Base-by-base conservation (phyloP, 1,284 basidiomycete species). In the Earliella scabrosa region DNA sequence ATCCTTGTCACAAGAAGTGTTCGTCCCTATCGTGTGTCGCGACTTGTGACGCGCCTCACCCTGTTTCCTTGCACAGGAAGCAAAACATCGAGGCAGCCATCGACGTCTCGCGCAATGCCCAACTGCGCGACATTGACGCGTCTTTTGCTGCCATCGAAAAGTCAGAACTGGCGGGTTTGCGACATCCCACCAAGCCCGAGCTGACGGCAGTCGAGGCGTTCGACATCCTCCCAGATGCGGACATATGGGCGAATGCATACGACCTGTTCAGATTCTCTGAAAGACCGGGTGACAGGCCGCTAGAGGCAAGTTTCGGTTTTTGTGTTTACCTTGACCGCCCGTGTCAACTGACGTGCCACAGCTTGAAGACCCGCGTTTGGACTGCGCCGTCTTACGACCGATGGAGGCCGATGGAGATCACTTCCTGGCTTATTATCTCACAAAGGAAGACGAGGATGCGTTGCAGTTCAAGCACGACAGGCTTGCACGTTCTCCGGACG, bases 181-280 rank as follows among this genome's bases (percentile, higher is more conserved):
- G 78, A 41, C 93, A 97, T 67, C 93, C 93, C 1, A 93, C 86
- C 60, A 95, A 95, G 69, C 84, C 84, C 18, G 77, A 82, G 45
- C 77, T 96, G 18, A 85, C 80, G 0, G 93, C 93, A 1, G 82
- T 93, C 34, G 91, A 94, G 64, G 88, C 87, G 4, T 97, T 88
- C 72, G 90, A 95, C 65, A 77, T 97, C 53, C 79, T 96, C 24
- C 95, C 95, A 0, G 94, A 97, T 67, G 82, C 83, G 2, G 88
- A 92, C 51, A 87, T 93, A 24, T 97, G 93, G 92, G 83, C 90
- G 44, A 96, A 95, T 69, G 86, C 89, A 57, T 96, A 95, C 70
- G 92, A 95, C 66, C 71, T 97, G 56, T 90, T 97, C 77, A 80
- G 88, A 60, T 97, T 95, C 69, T 88, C 88, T 11, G 95, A 97